Evolutionary conservation across 2,329 filamentous ascomycete genomes (phyloP), one percentile per base, ranked within the genome.

Genomic region (Thelonectria discophora): DNA sequence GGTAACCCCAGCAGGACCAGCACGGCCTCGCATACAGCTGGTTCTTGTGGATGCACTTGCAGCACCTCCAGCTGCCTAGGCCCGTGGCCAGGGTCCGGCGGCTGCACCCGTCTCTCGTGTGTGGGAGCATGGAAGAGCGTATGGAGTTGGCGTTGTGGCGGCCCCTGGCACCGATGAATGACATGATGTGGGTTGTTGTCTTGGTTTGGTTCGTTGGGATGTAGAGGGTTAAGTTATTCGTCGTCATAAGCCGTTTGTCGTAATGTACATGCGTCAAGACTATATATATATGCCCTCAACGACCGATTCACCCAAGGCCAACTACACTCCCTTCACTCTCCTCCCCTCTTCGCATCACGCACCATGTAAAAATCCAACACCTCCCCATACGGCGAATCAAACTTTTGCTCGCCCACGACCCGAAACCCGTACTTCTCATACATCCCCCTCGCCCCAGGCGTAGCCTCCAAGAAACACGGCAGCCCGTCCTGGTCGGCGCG

Each of bases 401-500:
- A 71, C 27, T 49, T 49, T 13, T 80, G 52, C 45, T 75, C 71
- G 2, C 78, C 79, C 15, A 81, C 61, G 8, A 75, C 70, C 55
- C 69, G 67, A 64, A 83, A 87, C 3, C 83, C 84, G 66, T 80
- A 75, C 63, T 77, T 80, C 60, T 77, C 70, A 72, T 87, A 87
- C 17, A 85, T 55, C 1, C 74, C 75, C 59, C 74, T 78, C 2
- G 81, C 84, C 15, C 76, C 77, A 0, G 76, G 78, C 47, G 83
- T 84, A 9, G 83, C 81, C 60, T 86, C 83, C 1, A 87, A 70
- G 69, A 82, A 87, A 10, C 79, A 76, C 46, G 81, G 78, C 13
- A 75, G 64, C 0, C 77, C 74, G 1, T 76, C 78, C 5, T 71
- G 74, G 65, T 85, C 83, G 1, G 82, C 82, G 62, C 73, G 75